Base-by-base conservation (phyloP, 2,329 filamentous ascomycete genomes). In the Aureobasidium sp. region DNA sequence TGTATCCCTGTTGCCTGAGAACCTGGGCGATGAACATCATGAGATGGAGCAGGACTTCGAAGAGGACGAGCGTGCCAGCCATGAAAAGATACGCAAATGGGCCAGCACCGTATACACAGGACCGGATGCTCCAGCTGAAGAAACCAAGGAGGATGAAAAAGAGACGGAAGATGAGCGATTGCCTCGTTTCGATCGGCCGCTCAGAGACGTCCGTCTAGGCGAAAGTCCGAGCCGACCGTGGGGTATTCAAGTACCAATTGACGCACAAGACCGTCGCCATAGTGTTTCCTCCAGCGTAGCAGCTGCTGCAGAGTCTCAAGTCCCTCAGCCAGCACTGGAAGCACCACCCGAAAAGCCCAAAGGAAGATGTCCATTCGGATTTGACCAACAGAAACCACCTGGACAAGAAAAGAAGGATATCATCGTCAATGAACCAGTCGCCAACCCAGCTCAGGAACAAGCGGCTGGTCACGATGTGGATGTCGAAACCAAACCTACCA, bases 191-290 rank as follows among this genome's bases (percentile, higher is more conserved):
- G 90, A 95, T 65, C 83, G 92, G 46, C 86, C 89, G 0, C 73
- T 97, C 57, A 90, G 93, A 69, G 93, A 96, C 67, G 84, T 97
- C 10, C 82, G 93, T n/a, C 85, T 97, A 23, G 93, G 93, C 45
- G 93, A 97, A 74, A 95, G 90, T 15, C 93, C 93, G 5, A 95
- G 89, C 72, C 82, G 93, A 46, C 93, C 93, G 15, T 96, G 92
- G 92, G 92, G 92, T 6, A 95, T 96, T 57, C 84, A 84, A 5
- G 86, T 96, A 0, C 92, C 92, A 2, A 42, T 62, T 6, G 51
- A 62, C 9, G 73, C 73, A n/a, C 74, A 75, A 62, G 79, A 77
- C 61, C 70, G 74, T 5, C 72, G 75, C n/a, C 68, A 70, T 10
- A 69, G 69, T 15, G 74, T 71, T 43, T 71, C 68, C 0, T 70